Evolutionary conservation across 2,329 filamentous ascomycete species (phyloP), one percentile per base, ranked within the genome.

Genomic region (Diaporthe sp.): DNA sequence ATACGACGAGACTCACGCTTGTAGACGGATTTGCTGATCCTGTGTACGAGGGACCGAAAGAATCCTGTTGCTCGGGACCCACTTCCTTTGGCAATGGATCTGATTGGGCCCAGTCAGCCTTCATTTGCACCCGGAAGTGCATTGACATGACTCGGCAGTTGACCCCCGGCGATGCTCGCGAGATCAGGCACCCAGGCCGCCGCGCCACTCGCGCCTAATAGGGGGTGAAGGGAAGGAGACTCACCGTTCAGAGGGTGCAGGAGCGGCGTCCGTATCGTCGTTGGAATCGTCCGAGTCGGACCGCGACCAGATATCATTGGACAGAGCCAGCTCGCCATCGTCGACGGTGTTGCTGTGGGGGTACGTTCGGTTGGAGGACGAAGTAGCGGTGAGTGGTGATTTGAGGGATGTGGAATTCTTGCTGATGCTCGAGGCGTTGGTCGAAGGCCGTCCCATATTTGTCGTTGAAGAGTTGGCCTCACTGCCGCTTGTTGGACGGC

Each of bases 241-340:
- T 73, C 44, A 73, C 72, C 65, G 63, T 44, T 71, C 53, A n/a
- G 66, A 27, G 42, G 39, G 19, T 19, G 51, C 61, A 71, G 44
- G 30, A 37, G 32, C 44, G 5, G 15, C 7, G 19, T 68, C 65
- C 27, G 66, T 22, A 17, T 69, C 76, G 19, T 73, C 71, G 56
- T 68, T 76, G 32, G 77, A 78, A 59, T 78, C 77, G 35, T 79
- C 78, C 10, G 78, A 78, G 58, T 79, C 78, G 32, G 74, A 72
- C 9, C 50, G 73, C 37, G 78, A 78, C 77, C 77, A 80, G 61
- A 79, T 76, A 5, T 78, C 74, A 50, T 73, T 76, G n/a, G 55
- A 47, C 27, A 25, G 63, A 19, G 55, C 15, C 39, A 19, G 17
- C 7, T 70, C 53, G 35, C 50, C 59, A 8, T 73, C 71, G 32